A percentile compares a stretch with the other conserved stretches of the same genome.
phyloP scores from a whole-genome alignment of 306 rosid genomes.

The Quercus dentata region DNA sequence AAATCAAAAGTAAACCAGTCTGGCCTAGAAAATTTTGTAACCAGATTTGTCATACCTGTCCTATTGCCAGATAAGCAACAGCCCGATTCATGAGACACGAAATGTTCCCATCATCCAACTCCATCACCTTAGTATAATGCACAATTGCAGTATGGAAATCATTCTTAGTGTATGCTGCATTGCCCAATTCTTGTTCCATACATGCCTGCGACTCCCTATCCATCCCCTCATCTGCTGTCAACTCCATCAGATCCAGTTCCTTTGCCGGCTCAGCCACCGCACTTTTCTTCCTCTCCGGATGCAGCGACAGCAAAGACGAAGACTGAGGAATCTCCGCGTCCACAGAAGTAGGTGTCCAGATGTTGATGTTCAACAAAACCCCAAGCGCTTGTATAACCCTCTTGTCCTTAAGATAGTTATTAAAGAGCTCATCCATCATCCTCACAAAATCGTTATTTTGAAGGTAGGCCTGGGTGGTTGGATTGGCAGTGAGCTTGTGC shows the following conservation, averaged over 20 bases:
- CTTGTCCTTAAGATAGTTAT: too few species aligned
- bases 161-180: constrained; percentile 88
- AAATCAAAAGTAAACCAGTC: neutral
- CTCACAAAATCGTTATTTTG: too few species aligned
- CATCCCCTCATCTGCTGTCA: constrained; percentile 38
- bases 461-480: too few species aligned
- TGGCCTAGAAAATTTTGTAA: too few species aligned
- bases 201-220: constrained; percentile 61
- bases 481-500: too few species aligned
- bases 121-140: constrained; percentile 79
- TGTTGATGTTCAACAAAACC: constrained; percentile 44
- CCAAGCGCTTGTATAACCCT: constrained; percentile 50
- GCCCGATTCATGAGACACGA: constrained; percentile 80
- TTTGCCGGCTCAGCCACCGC: constrained; percentile 50
- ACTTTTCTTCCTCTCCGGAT: constrained; percentile 45
- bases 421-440: too few species aligned
- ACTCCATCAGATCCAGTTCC: constrained; percentile 58
- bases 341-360: neutral
- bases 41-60: constrained; percentile 47
- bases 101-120: constrained; percentile 74
- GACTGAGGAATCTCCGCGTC: constrained; percentile 62
- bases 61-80: constrained; percentile 88
- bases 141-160: constrained; percentile 74
- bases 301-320: constrained; percentile 14
- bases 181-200: constrained; percentile 83